Evolutionary conservation across 306 rosid genomes (phyloP).

Genomic region (Rosa lucieae): DNA sequence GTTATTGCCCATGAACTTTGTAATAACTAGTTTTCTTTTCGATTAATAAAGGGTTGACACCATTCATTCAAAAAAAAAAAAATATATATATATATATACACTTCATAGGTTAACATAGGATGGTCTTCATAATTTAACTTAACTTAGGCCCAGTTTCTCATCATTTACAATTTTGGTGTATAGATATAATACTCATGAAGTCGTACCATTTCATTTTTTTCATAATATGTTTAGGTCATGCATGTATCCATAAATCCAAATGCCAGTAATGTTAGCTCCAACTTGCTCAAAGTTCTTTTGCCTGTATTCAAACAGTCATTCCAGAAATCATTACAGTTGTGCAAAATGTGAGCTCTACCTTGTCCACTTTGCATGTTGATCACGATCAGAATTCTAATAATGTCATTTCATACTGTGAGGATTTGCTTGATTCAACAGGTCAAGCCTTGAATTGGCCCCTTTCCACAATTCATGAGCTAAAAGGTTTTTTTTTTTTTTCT

Average conservation of each 20-base stretch:
- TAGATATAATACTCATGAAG: neutral
- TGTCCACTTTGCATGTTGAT: neutral
- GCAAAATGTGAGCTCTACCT: neutral
- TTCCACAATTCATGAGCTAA: neutral
- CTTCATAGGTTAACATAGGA: too few relatives aligned
- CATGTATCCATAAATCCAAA: neutral
- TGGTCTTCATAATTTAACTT: too few relatives aligned
- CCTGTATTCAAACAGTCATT: slow-evolving; percentile 1
- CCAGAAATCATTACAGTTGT: neutral
- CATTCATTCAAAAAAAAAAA: too few relatives aligned
- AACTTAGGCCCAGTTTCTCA: neutral
- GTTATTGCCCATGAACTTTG: too few relatives aligned
- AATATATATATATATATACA: too few relatives aligned
- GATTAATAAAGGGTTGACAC: too few relatives aligned
- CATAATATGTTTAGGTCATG: neutral
- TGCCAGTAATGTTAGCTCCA: neutral
- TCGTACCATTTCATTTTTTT: neutral
- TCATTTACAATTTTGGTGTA: neutral
- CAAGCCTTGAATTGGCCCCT: slow-evolving; percentile 11
- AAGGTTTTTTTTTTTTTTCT: neutral
- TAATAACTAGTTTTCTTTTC: too few relatives aligned
- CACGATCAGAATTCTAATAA: neutral
- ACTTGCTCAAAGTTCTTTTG: neutral
- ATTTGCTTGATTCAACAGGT: neutral
- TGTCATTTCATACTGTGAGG: neutral